phyloP scores from a whole-genome alignment of 2,329 filamentous ascomycete genomes.

The Cryphonectria nitschkei region DNA sequence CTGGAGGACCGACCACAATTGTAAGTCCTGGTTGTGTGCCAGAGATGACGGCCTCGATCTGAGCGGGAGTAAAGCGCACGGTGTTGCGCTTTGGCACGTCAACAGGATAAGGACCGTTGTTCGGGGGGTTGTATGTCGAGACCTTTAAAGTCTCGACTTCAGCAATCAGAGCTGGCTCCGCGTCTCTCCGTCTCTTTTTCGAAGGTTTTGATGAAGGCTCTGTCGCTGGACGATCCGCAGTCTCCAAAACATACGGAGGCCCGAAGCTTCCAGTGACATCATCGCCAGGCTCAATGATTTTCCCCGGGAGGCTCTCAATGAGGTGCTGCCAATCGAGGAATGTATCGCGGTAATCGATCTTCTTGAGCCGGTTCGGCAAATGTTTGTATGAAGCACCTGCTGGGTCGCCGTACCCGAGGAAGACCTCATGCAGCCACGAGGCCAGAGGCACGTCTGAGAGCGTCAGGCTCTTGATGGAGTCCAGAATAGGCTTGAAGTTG shows the following conservation, averaged over 20 bases:
- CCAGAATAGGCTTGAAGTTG: slow-evolving; percentile 92
- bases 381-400: slow-evolving; percentile 84
- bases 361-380: slow-evolving; percentile 75
- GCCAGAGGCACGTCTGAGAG: slow-evolving; percentile 85
- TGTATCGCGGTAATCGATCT: slow-evolving; percentile 89
- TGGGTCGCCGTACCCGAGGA: slow-evolving; percentile 95
- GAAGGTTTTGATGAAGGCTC: slow-evolving; percentile 61
- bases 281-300: slow-evolving; percentile 78
- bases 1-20: slow-evolving; percentile 90
- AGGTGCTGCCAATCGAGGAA: slow-evolving; percentile 96
- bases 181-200: slow-evolving; percentile 86
- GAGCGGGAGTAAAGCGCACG: slow-evolving; percentile 87
- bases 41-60: slow-evolving; percentile 90
- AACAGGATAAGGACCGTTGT: slow-evolving; percentile 85
- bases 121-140: slow-evolving; percentile 86
- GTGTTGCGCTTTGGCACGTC: slow-evolving; percentile 81
- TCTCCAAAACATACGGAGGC: slow-evolving; percentile 85
- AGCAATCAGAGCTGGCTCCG: slow-evolving; percentile 65
- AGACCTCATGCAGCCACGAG: slow-evolving; percentile 93
- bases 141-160: slow-evolving; percentile 74
- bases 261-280: slow-evolving; percentile 74
- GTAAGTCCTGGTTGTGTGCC: slow-evolving; percentile 94
- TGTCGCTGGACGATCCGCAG: slow-evolving; percentile 57
- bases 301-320: slow-evolving; percentile 85
- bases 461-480: slow-evolving; percentile 86